A percentile compares a stretch with the other conserved stretches of the same genome.
These are phyloP conservation scores for Lindgomyces ingoldianus DNA, from an alignment of 495 filamentous ascomycete species.

Conservation along the genomic window DNA sequence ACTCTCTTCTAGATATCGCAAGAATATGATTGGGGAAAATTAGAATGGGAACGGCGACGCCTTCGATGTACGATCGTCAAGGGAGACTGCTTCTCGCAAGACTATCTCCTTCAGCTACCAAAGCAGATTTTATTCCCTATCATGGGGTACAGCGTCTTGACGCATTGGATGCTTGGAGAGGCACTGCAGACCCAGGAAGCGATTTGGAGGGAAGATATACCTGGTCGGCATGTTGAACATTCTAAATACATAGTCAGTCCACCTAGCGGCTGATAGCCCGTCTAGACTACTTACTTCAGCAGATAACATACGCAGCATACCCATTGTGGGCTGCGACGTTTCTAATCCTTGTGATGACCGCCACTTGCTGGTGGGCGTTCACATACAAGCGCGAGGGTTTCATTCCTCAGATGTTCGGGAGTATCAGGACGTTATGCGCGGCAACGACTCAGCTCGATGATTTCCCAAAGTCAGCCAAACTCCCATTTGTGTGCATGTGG, in stretches of 20 bases:
- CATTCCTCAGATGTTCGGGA: slow-evolving; percentile 35
- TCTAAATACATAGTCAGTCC: slow-evolving; percentile 27
- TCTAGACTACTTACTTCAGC: not conserved
- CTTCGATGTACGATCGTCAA: slow-evolving; percentile 34
- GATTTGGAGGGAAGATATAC: slow-evolving; percentile 19
- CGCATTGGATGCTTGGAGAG: slow-evolving; percentile 37
- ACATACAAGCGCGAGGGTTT: slow-evolving; percentile 35
- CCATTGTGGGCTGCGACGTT: slow-evolving; percentile 30
- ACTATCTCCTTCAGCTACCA: slow-evolving; percentile 33
- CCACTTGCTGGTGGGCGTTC: slow-evolving; percentile 31
- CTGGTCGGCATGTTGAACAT: slow-evolving; percentile 21
- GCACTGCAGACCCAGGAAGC: slow-evolving; percentile 30
- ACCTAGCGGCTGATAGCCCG: not conserved
- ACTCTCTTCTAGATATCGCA: slow-evolving; percentile 29
- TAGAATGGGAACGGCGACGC: slow-evolving; percentile 19
- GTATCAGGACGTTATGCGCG: slow-evolving; percentile 23
- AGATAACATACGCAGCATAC: slow-evolving; percentile 34
- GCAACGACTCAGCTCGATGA: slow-evolving; percentile 30
- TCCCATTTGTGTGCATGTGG: not conserved
- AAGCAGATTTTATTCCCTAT: slow-evolving; percentile 28
- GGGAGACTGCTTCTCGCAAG: slow-evolving; percentile 25
- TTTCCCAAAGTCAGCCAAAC: slow-evolving; percentile 11
- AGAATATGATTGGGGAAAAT: slow-evolving; percentile 23
- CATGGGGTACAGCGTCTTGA: slow-evolving; percentile 29
- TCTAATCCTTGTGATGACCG: slow-evolving; percentile 32